A percentile compares a stretch with the other conserved stretches of the same genome.
These are phyloP conservation scores for Asterella californica DNA, from an alignment of 225 moss, liverwort and hornwort species.

Conservation along the genomic window DNA sequence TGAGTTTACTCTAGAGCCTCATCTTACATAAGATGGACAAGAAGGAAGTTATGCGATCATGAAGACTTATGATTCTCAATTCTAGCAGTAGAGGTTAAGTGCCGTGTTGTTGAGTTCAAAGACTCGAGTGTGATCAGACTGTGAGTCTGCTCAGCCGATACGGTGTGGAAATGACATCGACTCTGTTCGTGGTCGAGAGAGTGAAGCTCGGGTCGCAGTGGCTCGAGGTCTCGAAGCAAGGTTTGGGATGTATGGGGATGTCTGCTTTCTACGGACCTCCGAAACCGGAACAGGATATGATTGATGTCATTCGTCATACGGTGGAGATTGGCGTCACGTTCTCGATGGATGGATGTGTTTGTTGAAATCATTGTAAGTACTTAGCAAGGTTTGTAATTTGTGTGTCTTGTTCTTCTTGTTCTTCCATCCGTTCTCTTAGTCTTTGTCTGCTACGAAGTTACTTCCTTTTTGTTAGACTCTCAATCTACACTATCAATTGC, in stretches of 20 bases:
- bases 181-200: conserved; percentile 29
- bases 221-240: conserved; percentile 61
- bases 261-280: conserved; percentile 59
- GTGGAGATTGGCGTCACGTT: conserved; percentile 56
- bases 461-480: neutral
- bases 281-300: conserved; percentile 53
- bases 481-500: too few species aligned
- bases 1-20: too few species aligned
- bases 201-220: conserved; percentile 67
- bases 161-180: conserved; percentile 32
- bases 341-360: conserved; percentile 36
- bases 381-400: too few species aligned
- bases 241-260: conserved; percentile 77
- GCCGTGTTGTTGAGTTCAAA: too few species aligned
- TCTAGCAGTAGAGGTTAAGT: too few species aligned
- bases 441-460: neutral
- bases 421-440: too few species aligned
- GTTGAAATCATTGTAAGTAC: conserved; percentile 50
- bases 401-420: neutral
- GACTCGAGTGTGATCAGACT: too few species aligned
- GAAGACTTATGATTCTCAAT: too few species aligned
- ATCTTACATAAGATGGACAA: too few species aligned
- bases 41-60: too few species aligned
- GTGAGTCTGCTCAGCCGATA: too few species aligned
- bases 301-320: conserved; percentile 57